Base-by-base conservation (phyloP, 225 moss, liverwort and hornwort species). In the Sphagnum contortum region DNA sequence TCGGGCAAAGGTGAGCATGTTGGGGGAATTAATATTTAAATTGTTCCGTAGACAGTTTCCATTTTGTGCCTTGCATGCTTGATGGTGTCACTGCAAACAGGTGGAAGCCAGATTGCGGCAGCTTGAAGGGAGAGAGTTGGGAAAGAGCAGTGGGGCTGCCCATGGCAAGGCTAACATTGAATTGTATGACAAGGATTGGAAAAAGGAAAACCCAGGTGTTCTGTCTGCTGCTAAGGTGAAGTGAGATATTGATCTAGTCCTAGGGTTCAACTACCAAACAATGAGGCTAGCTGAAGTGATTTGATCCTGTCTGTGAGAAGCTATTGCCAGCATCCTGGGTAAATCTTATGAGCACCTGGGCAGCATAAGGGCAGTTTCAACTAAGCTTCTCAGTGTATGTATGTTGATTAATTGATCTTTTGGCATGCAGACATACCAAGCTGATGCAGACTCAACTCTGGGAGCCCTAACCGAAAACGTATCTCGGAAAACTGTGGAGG, bases 71-170 rank as follows among this genome's bases (percentile, higher is more conserved):
- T 29, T 29, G 29, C 29, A 29, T 29, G 29, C 29, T 29, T 29
- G 29, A 29, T 29, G 29, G 29, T 9, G 6, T 9, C 3, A 47
- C 44, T 62, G 12, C 46, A 11, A 29, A 45, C 81, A 91, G 78
- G 86, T 94, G 55, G 94, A 94, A 79, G 91, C 87, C 2, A 76
- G 91, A 70, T 73, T 94, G 51, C 83, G 94, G 63, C 89, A 91
- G 66, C 64, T 95, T 51, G 94, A 95, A 64, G 92, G 91, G 8
- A 82, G 88, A 74, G 83, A 80, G 5, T 12, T 94, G 0, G 74
- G 79, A 1, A 77, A 87, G 66, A 68, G 69, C 29, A 80, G 71
- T 7, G 75, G 69, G 4, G 81, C 76, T 48, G 76, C 83, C 10
- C 90, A 88, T 73, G 76, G 84, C 5, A 84, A 75, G 58, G 64